A percentile compares a stretch with the other conserved stretches of the same genome.
Evolutionary conservation across 2,329 filamentous ascomycete genomes (phyloP).

Genomic region (Geosmithia morbida): DNA sequence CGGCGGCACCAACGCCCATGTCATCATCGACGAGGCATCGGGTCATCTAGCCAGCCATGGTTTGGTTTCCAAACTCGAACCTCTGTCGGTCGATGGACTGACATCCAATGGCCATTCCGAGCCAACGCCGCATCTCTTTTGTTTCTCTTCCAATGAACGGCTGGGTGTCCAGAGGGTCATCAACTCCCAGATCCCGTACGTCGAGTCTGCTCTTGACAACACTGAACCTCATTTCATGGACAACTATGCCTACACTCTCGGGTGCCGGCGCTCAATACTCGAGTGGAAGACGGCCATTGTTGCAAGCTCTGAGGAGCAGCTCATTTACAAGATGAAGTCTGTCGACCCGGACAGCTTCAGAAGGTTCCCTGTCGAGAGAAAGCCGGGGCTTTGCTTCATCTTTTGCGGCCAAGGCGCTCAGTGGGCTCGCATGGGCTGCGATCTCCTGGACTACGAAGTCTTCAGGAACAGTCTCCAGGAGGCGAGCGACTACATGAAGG

Average conservation of each 20-base stretch:
- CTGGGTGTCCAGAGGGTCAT: slow-evolving; percentile 20
- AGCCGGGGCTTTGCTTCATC: slow-evolving; percentile 21
- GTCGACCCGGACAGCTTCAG: slow-evolving; percentile 6
- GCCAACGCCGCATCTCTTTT: slow-evolving; percentile 20
- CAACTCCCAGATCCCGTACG: slow-evolving; percentile 16
- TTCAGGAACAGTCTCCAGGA: slow-evolving; percentile 24
- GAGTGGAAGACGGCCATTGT: slow-evolving; percentile 26
- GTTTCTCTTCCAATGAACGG: slow-evolving; percentile 28
- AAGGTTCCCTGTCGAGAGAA: slow-evolving; percentile 11
- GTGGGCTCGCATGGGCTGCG: slow-evolving; percentile 25
- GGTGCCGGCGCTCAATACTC: slow-evolving; percentile 26
- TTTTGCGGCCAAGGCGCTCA: slow-evolving; percentile 29
- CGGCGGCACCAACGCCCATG: slow-evolving; percentile 41
- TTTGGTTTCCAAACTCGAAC: slow-evolving; percentile 14
- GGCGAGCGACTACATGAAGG: slow-evolving; percentile 15
- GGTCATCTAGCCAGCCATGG: slow-evolving; percentile 20
- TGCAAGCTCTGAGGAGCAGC: slow-evolving; percentile 16
- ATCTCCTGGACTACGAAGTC: slow-evolving; percentile 22
- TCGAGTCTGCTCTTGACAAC: slow-evolving; percentile 7
- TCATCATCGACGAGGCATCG: slow-evolving; percentile 32
- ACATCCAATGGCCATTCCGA: too few relatives aligned
- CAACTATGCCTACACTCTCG: slow-evolving; percentile 30
- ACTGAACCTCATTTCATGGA: slow-evolving; percentile 11
- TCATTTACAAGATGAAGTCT: slow-evolving; percentile 13
- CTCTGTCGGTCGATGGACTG: background rate